phyloP scores from a whole-genome alignment of 176 grass and related monocot genomes.

The Triticum urartu region DNA sequence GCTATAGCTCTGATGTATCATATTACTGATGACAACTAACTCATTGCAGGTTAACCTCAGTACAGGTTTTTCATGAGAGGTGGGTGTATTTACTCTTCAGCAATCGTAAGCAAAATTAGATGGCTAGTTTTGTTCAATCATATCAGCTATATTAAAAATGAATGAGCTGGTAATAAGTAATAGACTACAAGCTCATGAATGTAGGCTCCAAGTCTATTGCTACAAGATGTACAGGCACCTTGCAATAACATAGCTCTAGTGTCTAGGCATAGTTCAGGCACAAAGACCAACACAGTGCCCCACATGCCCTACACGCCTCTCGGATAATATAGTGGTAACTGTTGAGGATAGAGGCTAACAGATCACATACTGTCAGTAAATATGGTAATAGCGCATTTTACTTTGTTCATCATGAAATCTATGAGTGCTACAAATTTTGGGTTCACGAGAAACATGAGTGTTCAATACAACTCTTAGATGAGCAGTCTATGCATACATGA shows the following conservation, averaged over 20 bases:
- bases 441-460: neutral
- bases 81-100: neutral
- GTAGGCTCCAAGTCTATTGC: neutral
- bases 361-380: neutral
- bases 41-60: neutral
- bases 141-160: neutral
- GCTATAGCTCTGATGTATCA: neutral
- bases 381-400: neutral
- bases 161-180: neutral
- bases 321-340: neutral
- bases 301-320: neutral
- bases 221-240: neutral
- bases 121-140: neutral
- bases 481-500: neutral
- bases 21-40: neutral
- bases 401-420: neutral
- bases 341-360: neutral
- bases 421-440: neutral
- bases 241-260: neutral
- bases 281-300: neutral
- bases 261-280: conserved; percentile 6
- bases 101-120: neutral
- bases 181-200: conserved; percentile 1
- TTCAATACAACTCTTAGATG: neutral
- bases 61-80: conserved; percentile 9